Percentiles rank a stretch among this genome's conserved stretches.
Evolutionary conservation across 345 rosid genomes (phyloP).

Genomic region (Sonneratia caseolaris): DNA sequence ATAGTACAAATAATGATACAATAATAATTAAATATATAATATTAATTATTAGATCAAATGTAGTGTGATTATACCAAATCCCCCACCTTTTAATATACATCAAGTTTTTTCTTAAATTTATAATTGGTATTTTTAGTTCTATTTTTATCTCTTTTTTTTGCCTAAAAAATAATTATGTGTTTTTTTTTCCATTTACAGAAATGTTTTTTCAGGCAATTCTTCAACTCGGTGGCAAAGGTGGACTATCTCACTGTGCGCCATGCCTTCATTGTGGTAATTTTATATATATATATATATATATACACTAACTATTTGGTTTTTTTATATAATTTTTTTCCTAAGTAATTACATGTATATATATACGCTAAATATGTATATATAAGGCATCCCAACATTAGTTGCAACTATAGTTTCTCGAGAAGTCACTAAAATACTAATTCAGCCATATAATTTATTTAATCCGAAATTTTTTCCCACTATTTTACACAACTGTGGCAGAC

Average conservation of each 20-base stretch:
- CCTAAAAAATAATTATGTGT: background rate
- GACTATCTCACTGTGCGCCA: slow-evolving; percentile 76
- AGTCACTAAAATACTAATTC: background rate
- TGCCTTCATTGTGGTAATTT: slow-evolving; percentile 50
- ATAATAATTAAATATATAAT: background rate
- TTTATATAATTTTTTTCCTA: too few species aligned
- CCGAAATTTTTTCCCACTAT: background rate
- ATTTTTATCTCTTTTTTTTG: too few species aligned
- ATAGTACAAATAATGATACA: too few species aligned
- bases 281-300: background rate
- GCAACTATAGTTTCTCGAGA: background rate
- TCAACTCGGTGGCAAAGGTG: slow-evolving; percentile 54
- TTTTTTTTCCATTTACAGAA: slow-evolving; percentile 25
- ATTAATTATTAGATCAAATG: background rate
- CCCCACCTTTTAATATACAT: background rate
- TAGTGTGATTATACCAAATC: too few species aligned
- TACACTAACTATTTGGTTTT: too few species aligned
- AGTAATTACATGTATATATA: too few species aligned
- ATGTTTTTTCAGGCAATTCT: slow-evolving; percentile 69
- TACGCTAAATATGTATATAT: too few species aligned
- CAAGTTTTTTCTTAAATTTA: background rate
- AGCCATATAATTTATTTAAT: background rate
- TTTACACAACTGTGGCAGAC: slow-evolving; percentile 23
- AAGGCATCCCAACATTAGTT: too few species aligned
- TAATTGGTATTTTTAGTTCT: background rate